Conservation (phyloP, 2,329 filamentous ascomycete genomes). For the Xylaria sp. region DNA sequence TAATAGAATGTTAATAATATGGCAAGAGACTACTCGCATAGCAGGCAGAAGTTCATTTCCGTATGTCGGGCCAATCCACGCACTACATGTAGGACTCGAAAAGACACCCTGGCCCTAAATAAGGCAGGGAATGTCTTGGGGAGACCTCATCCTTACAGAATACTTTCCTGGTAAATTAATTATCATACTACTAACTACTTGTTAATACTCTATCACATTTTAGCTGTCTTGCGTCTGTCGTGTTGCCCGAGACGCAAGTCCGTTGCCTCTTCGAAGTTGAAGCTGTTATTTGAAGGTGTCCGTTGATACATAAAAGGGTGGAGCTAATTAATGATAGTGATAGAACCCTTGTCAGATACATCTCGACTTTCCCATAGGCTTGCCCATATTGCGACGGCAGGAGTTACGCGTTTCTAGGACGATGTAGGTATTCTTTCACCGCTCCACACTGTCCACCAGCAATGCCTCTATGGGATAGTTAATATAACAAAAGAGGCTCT, state of each 20-base stretch:
- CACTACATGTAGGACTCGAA: not conserved
- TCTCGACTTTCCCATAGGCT: not conserved
- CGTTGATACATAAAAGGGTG: too few species aligned
- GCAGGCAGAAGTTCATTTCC: not conserved
- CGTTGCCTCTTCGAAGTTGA: not conserved
- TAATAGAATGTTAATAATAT: not conserved
- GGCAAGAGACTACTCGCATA: not conserved
- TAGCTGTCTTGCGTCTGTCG: not conserved
- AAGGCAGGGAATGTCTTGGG: too few species aligned
- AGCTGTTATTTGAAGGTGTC: not conserved
- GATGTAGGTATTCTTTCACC: not conserved
- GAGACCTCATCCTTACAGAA: too few species aligned
- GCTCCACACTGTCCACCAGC: too few species aligned
- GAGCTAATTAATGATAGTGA: not conserved
- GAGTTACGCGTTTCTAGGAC: not conserved
- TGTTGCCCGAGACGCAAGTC: not conserved
- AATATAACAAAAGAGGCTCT: too few species aligned
- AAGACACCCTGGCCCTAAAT: too few species aligned
- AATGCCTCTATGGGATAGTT: too few species aligned
- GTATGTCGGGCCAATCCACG: not conserved
- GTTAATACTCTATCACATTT: not conserved
- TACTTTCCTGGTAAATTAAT: too few species aligned
- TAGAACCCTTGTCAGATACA: not conserved
- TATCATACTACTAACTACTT: not conserved
- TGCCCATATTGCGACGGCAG: not conserved